Conservation (phyloP, 2,329 filamentous ascomycete species). For the Nemania serpens region DNA sequence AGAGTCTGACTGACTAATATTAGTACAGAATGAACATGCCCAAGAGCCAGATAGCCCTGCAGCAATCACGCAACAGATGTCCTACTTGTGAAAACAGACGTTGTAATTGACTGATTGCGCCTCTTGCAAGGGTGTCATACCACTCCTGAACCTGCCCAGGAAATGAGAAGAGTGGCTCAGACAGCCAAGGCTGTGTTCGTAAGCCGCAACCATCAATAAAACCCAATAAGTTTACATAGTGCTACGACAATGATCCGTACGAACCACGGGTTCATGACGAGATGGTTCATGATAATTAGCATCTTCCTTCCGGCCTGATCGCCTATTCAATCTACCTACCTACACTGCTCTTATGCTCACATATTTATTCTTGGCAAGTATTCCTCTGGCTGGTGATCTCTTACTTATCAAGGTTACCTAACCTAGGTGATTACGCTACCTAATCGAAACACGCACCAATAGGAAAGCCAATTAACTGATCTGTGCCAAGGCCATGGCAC, state of each 20-base stretch:
- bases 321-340: background rate
- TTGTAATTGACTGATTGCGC: background rate
- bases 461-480: conserved; percentile 5
- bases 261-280: background rate
- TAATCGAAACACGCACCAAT: background rate
- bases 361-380: background rate
- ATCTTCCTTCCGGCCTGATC: background rate
- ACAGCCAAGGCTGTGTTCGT: conserved; percentile 14
- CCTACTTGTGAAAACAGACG: background rate
- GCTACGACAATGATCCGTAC: background rate
- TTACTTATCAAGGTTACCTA: background rate
- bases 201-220: background rate
- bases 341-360: too few relatives aligned
- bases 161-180: conserved; percentile 2
- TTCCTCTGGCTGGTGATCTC: too few relatives aligned
- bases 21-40: background rate
- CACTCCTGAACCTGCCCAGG: too few relatives aligned
- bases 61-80: background rate
- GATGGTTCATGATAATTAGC: background rate
- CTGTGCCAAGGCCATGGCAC: conserved; percentile 17
- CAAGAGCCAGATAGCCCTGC: background rate
- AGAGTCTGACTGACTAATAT: too few relatives aligned
- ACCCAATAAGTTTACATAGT: background rate
- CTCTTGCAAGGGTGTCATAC: background rate
- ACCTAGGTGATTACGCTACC: background rate